These are phyloP conservation scores for Fusarium secorum DNA, from an alignment of 2,329 filamentous ascomycete species.

Conservation along the genomic window DNA sequence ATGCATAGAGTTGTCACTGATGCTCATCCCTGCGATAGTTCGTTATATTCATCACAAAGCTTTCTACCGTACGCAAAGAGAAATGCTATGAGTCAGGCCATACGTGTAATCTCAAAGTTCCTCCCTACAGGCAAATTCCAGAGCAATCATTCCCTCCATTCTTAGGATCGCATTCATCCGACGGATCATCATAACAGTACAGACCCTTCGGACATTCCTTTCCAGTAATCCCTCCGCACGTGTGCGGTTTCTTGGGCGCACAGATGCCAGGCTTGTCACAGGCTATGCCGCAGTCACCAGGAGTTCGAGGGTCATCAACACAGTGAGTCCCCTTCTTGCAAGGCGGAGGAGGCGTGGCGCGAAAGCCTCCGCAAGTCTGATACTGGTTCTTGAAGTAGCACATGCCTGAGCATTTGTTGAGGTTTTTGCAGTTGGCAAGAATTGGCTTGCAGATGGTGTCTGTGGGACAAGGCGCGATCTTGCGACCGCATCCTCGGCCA, in stretches of 20 bases:
- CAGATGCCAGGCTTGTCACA: constrained; percentile 49
- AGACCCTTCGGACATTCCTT: constrained; percentile 39
- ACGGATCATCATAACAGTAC: constrained; percentile 44
- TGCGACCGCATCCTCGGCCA: constrained; percentile 41
- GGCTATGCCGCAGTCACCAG: constrained; percentile 44
- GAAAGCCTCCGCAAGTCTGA: constrained; percentile 45
- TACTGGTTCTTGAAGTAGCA: constrained; percentile 46
- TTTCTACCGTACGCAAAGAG: not conserved
- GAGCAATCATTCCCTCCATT: constrained; percentile 43
- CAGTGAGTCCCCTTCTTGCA: constrained; percentile 43
- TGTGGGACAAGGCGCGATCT: constrained; percentile 41
- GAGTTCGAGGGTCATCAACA: constrained; percentile 46
- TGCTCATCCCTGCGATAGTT: not conserved
- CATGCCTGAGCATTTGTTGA: constrained; percentile 41
- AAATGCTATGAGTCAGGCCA: not conserved
- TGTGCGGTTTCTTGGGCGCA: constrained; percentile 29
- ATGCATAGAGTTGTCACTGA: not conserved
- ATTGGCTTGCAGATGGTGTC: constrained; percentile 41
- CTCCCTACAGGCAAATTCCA: constrained; percentile 43
- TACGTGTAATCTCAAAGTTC: fast-evolving
- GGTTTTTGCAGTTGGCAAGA: constrained; percentile 34
- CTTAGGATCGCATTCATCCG: constrained; percentile 42
- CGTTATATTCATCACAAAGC: not conserved
- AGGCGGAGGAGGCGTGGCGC: constrained; percentile 24
- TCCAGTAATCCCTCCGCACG: constrained; percentile 42